Evolutionary conservation across 2,329 filamentous ascomycete species (phyloP).

Genomic region (Stachybotrys elegans): DNA sequence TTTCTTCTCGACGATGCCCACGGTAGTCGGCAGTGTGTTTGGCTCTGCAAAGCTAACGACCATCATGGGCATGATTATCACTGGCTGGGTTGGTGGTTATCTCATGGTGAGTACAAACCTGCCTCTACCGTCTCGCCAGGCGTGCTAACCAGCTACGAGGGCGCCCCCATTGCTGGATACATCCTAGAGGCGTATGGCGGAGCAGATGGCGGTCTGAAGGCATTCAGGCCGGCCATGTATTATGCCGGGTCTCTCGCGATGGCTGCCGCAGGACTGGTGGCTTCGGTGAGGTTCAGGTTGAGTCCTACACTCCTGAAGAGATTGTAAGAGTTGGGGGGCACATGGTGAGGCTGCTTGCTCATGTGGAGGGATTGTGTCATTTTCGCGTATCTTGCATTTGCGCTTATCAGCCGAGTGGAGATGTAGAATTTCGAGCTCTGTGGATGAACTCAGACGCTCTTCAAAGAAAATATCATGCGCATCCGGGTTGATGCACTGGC

Average conservation of each 20-base stretch:
- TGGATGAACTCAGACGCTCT: neutral
- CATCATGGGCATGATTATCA: conserved; percentile 1
- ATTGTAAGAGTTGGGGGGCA: neutral
- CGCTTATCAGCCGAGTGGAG: neutral
- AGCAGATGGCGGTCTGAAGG: conserved; percentile 36
- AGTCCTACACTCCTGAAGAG: neutral
- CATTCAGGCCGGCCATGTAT: conserved; percentile 54
- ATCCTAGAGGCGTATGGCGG: conserved; percentile 49
- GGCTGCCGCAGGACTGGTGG: neutral
- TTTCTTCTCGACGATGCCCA: conserved; percentile 61
- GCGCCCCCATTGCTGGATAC: conserved; percentile 54
- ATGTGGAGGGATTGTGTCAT: neutral
- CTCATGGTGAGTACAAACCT: conserved; percentile 21
- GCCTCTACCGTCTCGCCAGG: neutral
- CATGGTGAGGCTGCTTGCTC: neutral
- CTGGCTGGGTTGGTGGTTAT: neutral
- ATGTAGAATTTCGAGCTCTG: neutral
- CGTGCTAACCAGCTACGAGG: conserved; percentile 22
- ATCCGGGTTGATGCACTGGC: neutral
- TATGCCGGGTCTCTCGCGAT: conserved; percentile 38
- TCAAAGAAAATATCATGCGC: neutral
- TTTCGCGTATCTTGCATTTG: neutral
- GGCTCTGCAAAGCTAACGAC: conserved; percentile 37
- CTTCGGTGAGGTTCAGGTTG: neutral
- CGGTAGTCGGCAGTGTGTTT: conserved; percentile 55